These are phyloP conservation scores for Daldinia decipiens DNA, from an alignment of 495 filamentous ascomycete genomes.

Conservation along the genomic window DNA sequence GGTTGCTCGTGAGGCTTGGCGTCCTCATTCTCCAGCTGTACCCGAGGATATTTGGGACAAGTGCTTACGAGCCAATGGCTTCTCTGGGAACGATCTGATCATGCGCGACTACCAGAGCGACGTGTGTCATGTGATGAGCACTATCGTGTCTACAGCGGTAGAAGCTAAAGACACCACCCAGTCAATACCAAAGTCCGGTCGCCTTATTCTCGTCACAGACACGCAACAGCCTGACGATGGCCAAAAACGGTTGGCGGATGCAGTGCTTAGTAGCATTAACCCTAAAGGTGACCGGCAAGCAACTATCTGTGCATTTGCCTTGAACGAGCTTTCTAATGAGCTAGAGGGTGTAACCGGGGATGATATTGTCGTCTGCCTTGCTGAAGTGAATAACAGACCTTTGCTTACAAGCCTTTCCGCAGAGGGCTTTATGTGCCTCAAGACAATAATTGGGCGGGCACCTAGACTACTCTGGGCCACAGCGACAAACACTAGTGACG, in stretches of 20 bases:
- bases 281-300: conserved; percentile 1
- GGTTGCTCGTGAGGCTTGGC: conserved; percentile 47
- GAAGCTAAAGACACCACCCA: neutral
- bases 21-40: conserved; percentile 16
- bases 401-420: conserved; percentile 8
- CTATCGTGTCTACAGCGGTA: conserved; percentile 8
- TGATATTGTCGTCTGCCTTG: conserved; percentile 15
- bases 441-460: conserved; percentile 1
- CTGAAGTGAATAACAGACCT: conserved; percentile 15
- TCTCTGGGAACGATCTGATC: conserved; percentile 16
- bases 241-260: conserved; percentile 1
- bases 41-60: conserved; percentile 13
- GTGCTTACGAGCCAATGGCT: conserved; percentile 13
- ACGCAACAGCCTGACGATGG: neutral
- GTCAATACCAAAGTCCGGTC: neutral
- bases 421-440: conserved; percentile 4
- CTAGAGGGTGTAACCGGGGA: neutral
- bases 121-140: conserved; percentile 11
- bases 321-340: neutral
- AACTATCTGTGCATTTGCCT: conserved; percentile 3
- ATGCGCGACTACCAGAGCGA: conserved; percentile 15
- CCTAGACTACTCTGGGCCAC: conserved; percentile 15
- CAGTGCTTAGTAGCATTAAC: conserved; percentile 1
- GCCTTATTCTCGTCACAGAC: conserved; percentile 6
- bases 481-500: conserved; percentile 9